Percentiles rank a stretch among this genome's conserved stretches.
Conservation (phyloP, 2,329 filamentous ascomycete species). For the Endoconidiophora laricicola region DNA sequence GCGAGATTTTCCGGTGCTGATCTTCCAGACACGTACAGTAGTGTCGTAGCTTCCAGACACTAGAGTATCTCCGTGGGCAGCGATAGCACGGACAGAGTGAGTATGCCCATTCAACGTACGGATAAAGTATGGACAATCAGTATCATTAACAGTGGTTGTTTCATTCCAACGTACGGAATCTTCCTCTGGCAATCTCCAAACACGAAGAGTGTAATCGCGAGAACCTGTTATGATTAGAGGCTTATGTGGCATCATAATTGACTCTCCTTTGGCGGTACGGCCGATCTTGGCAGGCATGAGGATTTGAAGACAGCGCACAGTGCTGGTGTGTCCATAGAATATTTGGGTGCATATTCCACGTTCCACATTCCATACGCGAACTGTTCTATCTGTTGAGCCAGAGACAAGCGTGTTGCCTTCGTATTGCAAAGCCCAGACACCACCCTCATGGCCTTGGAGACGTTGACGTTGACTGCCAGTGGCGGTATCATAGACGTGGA, state of each 20-base stretch:
- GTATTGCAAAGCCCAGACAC: conserved; percentile 95
- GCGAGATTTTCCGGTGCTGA: conserved; percentile 79
- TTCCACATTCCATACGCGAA: conserved; percentile 99
- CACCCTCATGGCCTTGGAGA: conserved; percentile 85
- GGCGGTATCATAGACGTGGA: conserved; percentile 95
- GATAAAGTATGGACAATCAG: conserved; percentile 83
- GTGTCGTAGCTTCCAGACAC: conserved; percentile 95
- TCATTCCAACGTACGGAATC: conserved; percentile 66
- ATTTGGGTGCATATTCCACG: conserved; percentile 83
- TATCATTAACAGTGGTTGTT: conserved; percentile 50
- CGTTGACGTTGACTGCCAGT: conserved; percentile 72
- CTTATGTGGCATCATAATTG: conserved; percentile 82
- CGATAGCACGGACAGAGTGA: conserved; percentile 90
- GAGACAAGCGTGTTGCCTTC: conserved; percentile 90
- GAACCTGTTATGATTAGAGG: conserved; percentile 96
- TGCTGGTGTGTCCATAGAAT: conserved; percentile 95
- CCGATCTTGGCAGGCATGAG: conserved; percentile 71
- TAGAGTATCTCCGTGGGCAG: conserved; percentile 85
- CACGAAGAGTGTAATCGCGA: conserved; percentile 78
- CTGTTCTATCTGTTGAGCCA: conserved; percentile 86
- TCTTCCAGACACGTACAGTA: conserved; percentile 90
- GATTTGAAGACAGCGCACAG: conserved; percentile 88
- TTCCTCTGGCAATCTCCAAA: conserved; percentile 81
- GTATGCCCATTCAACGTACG: conserved; percentile 71
- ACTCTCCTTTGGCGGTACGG: conserved; percentile 49